Conservation (phyloP, 2,329 filamentous ascomycete species). For the Davidsoniella neocaledoniae region DNA sequence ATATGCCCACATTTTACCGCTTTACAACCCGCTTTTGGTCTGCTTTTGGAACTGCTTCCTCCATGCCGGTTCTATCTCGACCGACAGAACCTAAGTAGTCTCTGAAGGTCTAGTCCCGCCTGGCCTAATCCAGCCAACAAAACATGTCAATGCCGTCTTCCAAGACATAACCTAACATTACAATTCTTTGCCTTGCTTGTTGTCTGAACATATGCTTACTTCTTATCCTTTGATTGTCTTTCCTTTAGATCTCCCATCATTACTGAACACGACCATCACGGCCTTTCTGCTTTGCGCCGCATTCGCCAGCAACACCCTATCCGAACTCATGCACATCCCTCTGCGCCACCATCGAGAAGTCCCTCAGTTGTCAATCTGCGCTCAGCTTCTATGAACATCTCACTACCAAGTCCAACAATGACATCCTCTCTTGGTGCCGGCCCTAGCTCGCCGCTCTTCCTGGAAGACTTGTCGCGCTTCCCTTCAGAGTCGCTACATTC, state of each 20-base stretch:
- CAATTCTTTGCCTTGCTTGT: background rate
- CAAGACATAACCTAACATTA: background rate
- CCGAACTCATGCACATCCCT: conserved; percentile 48
- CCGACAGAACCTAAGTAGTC: no score
- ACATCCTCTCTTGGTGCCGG: conserved; percentile 34
- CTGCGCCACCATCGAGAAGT: conserved; percentile 45
- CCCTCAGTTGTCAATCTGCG: conserved; percentile 42
- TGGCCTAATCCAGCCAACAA: no score
- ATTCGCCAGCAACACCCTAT: conserved; percentile 74
- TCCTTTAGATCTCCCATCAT: conserved; percentile 57
- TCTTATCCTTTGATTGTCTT: background rate
- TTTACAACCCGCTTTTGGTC: background rate
- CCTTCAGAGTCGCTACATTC: conserved; percentile 93
- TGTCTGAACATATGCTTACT: background rate
- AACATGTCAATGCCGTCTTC: background rate
- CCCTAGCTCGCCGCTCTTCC: conserved; percentile 56
- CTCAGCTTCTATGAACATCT: conserved; percentile 54
- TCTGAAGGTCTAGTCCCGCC: no score
- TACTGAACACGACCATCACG: conserved; percentile 72
- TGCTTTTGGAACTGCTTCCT: no score
- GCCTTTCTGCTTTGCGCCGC: conserved; percentile 71
- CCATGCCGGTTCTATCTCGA: no score
- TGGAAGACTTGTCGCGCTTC: conserved; percentile 82
- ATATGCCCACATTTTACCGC: background rate
- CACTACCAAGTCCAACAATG: conserved; percentile 38